These are phyloP conservation scores for Trichophyton schoenleinii DNA, from an alignment of 2,329 filamentous ascomycete species.

Conservation along the genomic window DNA sequence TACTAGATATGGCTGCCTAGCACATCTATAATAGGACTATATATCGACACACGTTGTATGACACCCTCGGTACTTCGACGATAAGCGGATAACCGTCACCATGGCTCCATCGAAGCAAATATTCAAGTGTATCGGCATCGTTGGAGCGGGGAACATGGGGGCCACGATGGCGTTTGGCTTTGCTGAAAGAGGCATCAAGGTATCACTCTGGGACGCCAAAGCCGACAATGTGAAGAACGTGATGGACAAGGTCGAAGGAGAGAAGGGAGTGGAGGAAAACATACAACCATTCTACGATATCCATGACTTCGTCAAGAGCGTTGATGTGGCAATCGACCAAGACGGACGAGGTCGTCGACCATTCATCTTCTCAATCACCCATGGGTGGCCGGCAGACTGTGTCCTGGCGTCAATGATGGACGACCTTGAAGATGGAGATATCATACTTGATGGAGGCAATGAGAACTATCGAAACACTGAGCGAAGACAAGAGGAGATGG, in stretches of 20 bases:
- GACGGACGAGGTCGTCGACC: slow-evolving; percentile 21
- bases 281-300: slow-evolving; percentile 26
- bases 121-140: slow-evolving; percentile 29
- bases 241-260: slow-evolving; percentile 16
- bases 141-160: slow-evolving; percentile 32
- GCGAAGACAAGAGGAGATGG: slow-evolving; percentile 46
- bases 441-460: slow-evolving; percentile 57
- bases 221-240: slow-evolving; percentile 25
- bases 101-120: slow-evolving; percentile 12
- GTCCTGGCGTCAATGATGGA: slow-evolving; percentile 32
- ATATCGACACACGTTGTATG: neutral
- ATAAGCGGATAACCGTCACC: slow-evolving; percentile 7
- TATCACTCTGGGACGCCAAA: slow-evolving; percentile 29
- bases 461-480: slow-evolving; percentile 56
- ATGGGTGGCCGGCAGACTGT: slow-evolving; percentile 27
- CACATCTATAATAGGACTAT: neutral
- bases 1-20: neutral
- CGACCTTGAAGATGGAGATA: slow-evolving; percentile 47
- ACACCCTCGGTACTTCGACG: neutral
- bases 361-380: slow-evolving; percentile 32
- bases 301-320: slow-evolving; percentile 24
- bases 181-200: slow-evolving; percentile 26
- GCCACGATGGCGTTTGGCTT: slow-evolving; percentile 34
- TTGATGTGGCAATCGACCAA: slow-evolving; percentile 15
- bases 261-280: slow-evolving; percentile 20